Percentiles rank a stretch among this genome's conserved stretches.
Conservation (phyloP, 2,329 filamentous ascomycete genomes). For the Grosmannia penicillata region DNA sequence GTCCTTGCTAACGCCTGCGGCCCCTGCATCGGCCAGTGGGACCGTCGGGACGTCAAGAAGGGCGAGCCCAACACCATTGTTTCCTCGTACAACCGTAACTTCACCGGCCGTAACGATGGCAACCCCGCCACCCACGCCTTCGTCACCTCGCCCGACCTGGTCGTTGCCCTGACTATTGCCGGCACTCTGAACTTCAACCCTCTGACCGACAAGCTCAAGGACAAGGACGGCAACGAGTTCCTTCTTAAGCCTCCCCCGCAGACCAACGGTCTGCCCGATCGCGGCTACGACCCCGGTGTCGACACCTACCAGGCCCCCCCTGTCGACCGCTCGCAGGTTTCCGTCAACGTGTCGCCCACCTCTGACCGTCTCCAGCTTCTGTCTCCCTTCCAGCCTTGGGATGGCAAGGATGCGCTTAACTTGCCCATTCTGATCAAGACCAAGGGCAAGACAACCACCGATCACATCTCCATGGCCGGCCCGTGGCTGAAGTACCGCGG, state of each 20-base stretch:
- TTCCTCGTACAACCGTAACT: constrained; percentile 99
- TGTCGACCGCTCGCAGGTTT: constrained; percentile 54
- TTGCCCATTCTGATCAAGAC: constrained; percentile 93
- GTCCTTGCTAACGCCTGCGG: constrained; percentile 93
- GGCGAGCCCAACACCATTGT: constrained; percentile 92
- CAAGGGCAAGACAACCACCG: constrained; percentile 90
- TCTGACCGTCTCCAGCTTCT: constrained; percentile 94
- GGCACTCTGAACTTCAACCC: constrained; percentile 69
- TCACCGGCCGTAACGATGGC: constrained; percentile 79
- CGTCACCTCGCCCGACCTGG: constrained; percentile 30
- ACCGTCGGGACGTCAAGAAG: constrained; percentile 86
- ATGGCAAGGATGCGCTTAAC: constrained; percentile 75
- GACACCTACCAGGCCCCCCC: constrained; percentile 96
- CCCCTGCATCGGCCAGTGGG: constrained; percentile 91
- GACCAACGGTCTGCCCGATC: constrained; percentile 64
- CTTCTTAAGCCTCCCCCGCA: constrained; percentile 57
- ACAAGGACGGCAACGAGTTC: constrained; percentile 94
- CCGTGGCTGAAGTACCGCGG: constrained; percentile 98
- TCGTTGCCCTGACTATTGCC: constrained; percentile 24
- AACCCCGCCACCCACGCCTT: constrained; percentile 32
- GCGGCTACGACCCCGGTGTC: constrained; percentile 75
- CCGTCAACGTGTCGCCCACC: constrained; percentile 70
- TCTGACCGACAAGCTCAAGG: constrained; percentile 79
- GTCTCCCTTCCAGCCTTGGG: constrained; percentile 72
- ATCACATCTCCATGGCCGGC: constrained; percentile 94